Conservation (phyloP, 176 grass and related monocot species). For the barley (Hordeum vulgare) region DNA sequence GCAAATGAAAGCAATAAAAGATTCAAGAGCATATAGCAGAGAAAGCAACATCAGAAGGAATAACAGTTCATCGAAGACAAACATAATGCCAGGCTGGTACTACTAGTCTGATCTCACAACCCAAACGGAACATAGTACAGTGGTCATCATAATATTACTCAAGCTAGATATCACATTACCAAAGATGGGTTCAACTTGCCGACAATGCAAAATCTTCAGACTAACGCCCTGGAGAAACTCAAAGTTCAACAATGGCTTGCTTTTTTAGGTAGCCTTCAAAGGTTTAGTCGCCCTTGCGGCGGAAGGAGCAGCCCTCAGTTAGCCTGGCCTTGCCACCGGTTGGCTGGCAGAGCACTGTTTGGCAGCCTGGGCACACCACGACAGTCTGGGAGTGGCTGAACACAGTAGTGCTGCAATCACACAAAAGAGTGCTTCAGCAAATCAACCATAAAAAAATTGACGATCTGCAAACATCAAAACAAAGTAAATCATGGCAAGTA, state of each 20-base stretch:
- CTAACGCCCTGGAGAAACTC: conserved; percentile 6
- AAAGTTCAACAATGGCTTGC: neutral
- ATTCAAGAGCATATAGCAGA: neutral
- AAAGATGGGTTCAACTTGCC: conserved; percentile 17
- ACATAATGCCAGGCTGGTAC: neutral
- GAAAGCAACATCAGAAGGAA: neutral
- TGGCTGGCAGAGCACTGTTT: conserved; percentile 73
- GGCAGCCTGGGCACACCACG: conserved; percentile 59
- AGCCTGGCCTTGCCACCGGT: conserved; percentile 68
- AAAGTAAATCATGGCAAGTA: no score
- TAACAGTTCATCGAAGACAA: neutral
- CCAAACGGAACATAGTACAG: neutral
- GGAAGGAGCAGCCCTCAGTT: conserved; percentile 78
- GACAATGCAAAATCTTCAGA: conserved; percentile 16
- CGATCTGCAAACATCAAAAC: neutral
- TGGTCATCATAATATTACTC: neutral
- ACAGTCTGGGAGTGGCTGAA: conserved; percentile 87
- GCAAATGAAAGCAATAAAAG: neutral
- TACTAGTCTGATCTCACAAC: neutral
- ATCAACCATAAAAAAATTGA: neutral
- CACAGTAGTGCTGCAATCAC: conserved; percentile 53
- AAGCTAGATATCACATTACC: neutral
- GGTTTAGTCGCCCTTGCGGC: conserved; percentile 58
- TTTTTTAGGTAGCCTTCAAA: neutral
- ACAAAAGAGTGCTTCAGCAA: neutral